These are phyloP conservation scores for Tylopilus sp. DNA, from an alignment of 768 basidiomycete species.

Conservation along the genomic window DNA sequence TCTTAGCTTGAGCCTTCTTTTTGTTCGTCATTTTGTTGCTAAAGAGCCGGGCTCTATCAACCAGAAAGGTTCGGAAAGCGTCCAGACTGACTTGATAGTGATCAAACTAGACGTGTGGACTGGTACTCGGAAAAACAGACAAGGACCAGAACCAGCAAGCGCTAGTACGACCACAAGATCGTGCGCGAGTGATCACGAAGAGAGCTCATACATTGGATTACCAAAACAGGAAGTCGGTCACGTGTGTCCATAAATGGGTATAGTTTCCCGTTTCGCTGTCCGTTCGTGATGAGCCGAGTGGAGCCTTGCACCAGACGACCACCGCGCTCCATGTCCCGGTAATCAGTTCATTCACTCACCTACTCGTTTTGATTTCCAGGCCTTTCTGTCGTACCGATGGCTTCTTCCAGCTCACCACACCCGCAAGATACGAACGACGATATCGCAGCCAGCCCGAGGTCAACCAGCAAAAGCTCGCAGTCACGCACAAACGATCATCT, in stretches of 20 bases:
- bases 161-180: neutral
- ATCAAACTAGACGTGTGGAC: neutral
- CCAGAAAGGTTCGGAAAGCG: slow-evolving; percentile 3
- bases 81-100: slow-evolving; percentile 4
- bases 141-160: neutral
- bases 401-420: slow-evolving; percentile 6
- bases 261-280: slow-evolving; percentile 4
- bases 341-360: neutral
- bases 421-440: slow-evolving; percentile 12
- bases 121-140: neutral
- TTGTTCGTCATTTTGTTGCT: slow-evolving; percentile 29
- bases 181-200: slow-evolving; percentile 1
- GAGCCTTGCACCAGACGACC: slow-evolving; percentile 4
- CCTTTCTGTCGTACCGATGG: slow-evolving; percentile 2
- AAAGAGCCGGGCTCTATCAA: neutral
- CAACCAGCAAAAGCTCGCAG: slow-evolving; percentile 7
- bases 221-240: slow-evolving; percentile 7
- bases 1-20: slow-evolving; percentile 30
- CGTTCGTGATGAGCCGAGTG: neutral
- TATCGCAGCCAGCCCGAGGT: slow-evolving; percentile 1
- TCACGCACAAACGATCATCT: slow-evolving; percentile 15
- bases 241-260: slow-evolving; percentile 13
- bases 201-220: slow-evolving; percentile 2
- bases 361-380: neutral
- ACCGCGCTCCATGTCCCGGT: neutral